These are phyloP conservation scores for Tylopilus rubrobrunneus DNA, from an alignment of 768 basidiomycete genomes.

Conservation along the genomic window DNA sequence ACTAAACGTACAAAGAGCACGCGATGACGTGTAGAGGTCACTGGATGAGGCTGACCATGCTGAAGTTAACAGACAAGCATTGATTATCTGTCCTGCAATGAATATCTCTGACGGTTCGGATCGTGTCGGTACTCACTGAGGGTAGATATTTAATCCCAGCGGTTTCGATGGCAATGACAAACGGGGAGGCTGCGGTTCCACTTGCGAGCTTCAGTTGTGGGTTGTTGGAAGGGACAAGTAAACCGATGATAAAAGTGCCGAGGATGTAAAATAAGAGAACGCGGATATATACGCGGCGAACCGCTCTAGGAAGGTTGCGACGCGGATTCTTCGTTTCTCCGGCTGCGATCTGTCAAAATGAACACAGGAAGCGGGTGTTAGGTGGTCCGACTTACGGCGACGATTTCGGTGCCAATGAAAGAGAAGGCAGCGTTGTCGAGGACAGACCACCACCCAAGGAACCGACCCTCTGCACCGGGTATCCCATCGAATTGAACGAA, in stretches of 20 bases:
- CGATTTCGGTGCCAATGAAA: constrained; percentile 92
- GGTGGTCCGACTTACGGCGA: constrained; percentile 55
- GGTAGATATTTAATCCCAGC: constrained; percentile 86
- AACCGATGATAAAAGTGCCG: constrained; percentile 72
- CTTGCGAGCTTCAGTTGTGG: constrained; percentile 43
- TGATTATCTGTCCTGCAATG: constrained; percentile 37
- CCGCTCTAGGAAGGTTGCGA: constrained; percentile 52
- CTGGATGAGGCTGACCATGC: constrained; percentile 92
- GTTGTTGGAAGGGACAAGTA: constrained; percentile 76
- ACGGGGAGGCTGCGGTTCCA: constrained; percentile 74
- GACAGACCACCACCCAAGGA: constrained; percentile 62
- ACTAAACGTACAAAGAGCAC: too few species aligned
- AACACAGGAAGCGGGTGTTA: neutral
- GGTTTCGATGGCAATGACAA: constrained; percentile 82
- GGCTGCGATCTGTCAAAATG: constrained; percentile 61
- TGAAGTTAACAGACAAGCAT: constrained; percentile 50
- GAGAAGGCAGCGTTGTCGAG: constrained; percentile 90
- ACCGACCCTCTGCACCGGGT: constrained; percentile 65
- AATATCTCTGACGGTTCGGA: constrained; percentile 6
- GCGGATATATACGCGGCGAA: constrained; percentile 64
- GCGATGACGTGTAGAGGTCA: constrained; percentile 43
- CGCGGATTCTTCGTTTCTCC: constrained; percentile 91
- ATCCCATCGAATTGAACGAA: constrained; percentile 72
- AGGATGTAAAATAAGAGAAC: constrained; percentile 79
- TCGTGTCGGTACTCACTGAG: constrained; percentile 44